Evolutionary conservation across 345 rosid genomes (phyloP).

Genomic region (Syzygium aqueum): DNA sequence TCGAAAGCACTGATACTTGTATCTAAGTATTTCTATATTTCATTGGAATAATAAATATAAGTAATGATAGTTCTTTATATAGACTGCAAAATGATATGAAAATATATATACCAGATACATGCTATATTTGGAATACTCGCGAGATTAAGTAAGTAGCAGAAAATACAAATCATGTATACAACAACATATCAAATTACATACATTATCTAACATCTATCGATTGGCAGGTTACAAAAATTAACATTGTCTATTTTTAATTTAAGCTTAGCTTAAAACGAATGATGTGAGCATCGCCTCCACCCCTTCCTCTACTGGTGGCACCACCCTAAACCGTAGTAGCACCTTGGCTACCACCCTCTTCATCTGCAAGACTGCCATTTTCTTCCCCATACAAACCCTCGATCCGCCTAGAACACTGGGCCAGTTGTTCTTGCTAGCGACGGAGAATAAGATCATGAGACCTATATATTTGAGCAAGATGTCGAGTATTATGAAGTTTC

Average conservation of each 20-base stretch:
- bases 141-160: background rate
- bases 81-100: background rate
- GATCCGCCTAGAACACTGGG: background rate
- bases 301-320: background rate
- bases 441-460: background rate
- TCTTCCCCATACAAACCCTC: background rate
- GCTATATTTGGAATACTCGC: background rate
- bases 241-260: background rate
- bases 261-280: background rate
- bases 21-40: background rate
- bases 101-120: background rate
- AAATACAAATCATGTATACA: background rate
- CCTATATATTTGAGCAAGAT: background rate
- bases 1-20: background rate
- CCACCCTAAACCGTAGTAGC: background rate
- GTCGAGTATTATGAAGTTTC: slow-evolving; percentile 34
- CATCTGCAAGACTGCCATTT: background rate
- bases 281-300: background rate
- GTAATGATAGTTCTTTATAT: background rate
- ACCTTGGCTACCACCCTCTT: background rate
- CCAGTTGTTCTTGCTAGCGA: background rate
- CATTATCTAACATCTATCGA: background rate
- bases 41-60: background rate
- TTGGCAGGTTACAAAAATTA: background rate
- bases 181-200: background rate